Evolutionary conservation across 345 rosid species (phyloP).

Genomic region (Microthlaspi erraticum): DNA sequence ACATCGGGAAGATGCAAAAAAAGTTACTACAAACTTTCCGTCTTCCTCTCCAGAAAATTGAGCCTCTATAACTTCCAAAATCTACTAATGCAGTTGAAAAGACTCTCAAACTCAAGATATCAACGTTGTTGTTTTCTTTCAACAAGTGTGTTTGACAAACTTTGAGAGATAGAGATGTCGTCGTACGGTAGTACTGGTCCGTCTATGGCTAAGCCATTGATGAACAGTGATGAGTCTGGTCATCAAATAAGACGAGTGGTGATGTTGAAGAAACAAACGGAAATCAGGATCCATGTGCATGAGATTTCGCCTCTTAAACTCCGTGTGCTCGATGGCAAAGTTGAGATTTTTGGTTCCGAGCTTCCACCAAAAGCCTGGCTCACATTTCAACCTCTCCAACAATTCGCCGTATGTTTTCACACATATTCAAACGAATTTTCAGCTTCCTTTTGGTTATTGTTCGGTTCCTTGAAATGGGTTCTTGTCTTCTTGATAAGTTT

Average conservation of each 20-base stretch:
- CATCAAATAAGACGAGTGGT: conserved; percentile 22
- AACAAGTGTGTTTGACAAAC: background rate
- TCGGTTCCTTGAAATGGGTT: background rate
- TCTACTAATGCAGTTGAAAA: background rate
- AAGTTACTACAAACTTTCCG: background rate
- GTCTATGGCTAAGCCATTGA: background rate
- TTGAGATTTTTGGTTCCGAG: conserved; percentile 81
- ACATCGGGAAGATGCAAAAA: background rate
- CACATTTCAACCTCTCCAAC: conserved; percentile 68
- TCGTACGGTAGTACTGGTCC: background rate
- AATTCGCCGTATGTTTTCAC: conserved; percentile 58
- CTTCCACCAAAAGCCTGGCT: conserved; percentile 74
- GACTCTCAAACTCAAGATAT: background rate
- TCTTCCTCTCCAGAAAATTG: background rate
- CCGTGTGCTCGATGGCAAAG: conserved; percentile 68
- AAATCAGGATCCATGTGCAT: background rate
- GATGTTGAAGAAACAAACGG: background rate
- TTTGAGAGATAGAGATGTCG: background rate
- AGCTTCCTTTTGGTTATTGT: background rate
- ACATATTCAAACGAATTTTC: background rate
- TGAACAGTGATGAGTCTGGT: conserved; percentile 9
- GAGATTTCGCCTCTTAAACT: conserved; percentile 53
- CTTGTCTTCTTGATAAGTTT: background rate
- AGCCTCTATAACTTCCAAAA: background rate
- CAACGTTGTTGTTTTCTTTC: conserved; percentile 1